Conservation (phyloP, 2,329 filamentous ascomycete genomes). For the Beauveria caledonica region DNA sequence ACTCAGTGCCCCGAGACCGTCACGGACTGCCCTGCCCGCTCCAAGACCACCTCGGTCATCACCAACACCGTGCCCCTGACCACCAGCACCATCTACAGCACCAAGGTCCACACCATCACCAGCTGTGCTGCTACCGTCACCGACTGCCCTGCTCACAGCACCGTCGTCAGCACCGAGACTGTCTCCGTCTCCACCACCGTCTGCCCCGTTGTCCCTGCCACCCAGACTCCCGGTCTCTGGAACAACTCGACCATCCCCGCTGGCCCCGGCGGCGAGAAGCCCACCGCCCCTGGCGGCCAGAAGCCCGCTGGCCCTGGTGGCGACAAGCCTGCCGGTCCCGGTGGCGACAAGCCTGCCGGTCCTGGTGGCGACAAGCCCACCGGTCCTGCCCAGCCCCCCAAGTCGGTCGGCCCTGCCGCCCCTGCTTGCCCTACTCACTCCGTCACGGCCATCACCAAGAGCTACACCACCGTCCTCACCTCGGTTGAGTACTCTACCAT, state of each 20-base stretch:
- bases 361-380: neutral
- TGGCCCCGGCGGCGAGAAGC: neutral
- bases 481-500: conserved; percentile 45
- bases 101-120: conserved; percentile 53
- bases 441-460: conserved; percentile 46
- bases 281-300: neutral
- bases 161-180: conserved; percentile 28
- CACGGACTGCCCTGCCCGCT: conserved; percentile 49
- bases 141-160: conserved; percentile 47
- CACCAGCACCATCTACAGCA: conserved; percentile 49
- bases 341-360: neutral
- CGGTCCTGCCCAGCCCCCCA: neutral
- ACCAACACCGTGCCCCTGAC: conserved; percentile 34
- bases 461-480: conserved; percentile 47
- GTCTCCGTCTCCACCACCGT: conserved; percentile 32
- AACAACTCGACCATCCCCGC: conserved; percentile 15
- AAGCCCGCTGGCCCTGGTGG: conserved; percentile 15
- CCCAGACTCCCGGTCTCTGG: conserved; percentile 15
- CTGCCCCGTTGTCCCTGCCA: conserved; percentile 27
- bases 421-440: conserved; percentile 28
- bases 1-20: conserved; percentile 52
- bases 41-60: conserved; percentile 28
- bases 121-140: conserved; percentile 51
- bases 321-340: conserved; percentile 13
- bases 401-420: neutral